Percentiles rank a stretch among this genome's conserved stretches.
Conservation (phyloP, 2,329 filamentous ascomycete species). For the Dothistroma pini region DNA sequence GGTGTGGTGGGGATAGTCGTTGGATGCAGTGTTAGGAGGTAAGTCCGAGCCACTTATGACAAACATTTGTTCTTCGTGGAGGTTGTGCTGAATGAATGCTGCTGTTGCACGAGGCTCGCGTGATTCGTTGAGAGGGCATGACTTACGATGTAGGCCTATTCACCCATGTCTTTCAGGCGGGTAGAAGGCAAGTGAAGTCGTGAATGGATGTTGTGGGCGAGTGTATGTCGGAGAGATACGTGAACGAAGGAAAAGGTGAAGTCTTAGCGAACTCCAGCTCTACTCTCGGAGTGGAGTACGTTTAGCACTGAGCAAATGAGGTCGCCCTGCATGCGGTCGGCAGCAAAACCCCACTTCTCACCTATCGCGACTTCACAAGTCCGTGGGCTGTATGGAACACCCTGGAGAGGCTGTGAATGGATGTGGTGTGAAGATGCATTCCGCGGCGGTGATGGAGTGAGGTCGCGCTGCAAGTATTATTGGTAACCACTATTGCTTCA, state of each 20-base stretch:
- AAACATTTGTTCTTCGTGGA: not conserved
- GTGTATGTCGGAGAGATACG: not conserved
- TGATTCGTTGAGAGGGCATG: not conserved
- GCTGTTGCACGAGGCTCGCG: not conserved
- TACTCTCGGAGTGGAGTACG: not conserved
- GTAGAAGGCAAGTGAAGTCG: not conserved
- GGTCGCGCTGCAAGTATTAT: not conserved
- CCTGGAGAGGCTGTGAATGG: not conserved
- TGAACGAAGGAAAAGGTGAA: slow-evolving; percentile 2
- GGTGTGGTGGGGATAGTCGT: not conserved
- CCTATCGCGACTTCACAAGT: not conserved
- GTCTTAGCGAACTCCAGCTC: slow-evolving; percentile 1
- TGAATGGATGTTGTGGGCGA: not conserved
- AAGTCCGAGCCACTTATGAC: not conserved
- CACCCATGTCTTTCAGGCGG: slow-evolving; percentile 1
- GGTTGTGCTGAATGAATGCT: not conserved
- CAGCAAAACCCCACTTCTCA: not conserved
- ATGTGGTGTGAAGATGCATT: not conserved
- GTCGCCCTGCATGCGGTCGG: not conserved
- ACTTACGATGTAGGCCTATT: slow-evolving; percentile 3
- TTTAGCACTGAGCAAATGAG: not conserved
- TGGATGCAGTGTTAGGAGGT: not conserved
- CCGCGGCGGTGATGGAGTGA: not conserved
- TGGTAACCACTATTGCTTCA: not conserved
- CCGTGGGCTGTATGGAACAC: not conserved